Evolutionary conservation across 73 alveolate species (phyloP), one percentile per base, ranked within the genome.

Genomic region (Symbiodinium natans): DNA sequence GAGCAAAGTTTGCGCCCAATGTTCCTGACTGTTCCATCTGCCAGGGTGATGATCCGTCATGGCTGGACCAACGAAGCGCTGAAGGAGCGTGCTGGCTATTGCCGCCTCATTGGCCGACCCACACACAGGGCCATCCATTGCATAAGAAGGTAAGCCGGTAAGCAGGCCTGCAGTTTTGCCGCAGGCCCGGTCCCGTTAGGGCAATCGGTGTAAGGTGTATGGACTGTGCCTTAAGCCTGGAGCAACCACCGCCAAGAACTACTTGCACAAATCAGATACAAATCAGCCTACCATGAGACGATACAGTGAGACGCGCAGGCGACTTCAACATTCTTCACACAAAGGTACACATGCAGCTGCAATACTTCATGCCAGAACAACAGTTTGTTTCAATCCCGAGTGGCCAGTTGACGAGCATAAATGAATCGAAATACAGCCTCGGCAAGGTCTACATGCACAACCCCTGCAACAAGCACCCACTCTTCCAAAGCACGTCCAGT

Each of bases 371-470:
- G n/a, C n/a, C n/a, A n/a, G n/a, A n/a, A n/a, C n/a, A n/a, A n/a
- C n/a, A n/a, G n/a, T n/a, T n/a, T n/a, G n/a, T n/a, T n/a, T 29
- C 29, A 23, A 63, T 25, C 38, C 97, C 82, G n/a, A 41, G 97
- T n/a, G 23, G 48, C 97, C 97, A 90, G 42, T 90, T 90, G 88
- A 90, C 52, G 39, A 73, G 11, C 38, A 89, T 68, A 54, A 90
- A 90, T 41, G 40, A 3, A 21, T 29, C 88, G 48, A 90, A 90
- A 68, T 90, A 29, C 43, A 39, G 33, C 80, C 83, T 82, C n/a
- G 2, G 63, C 83, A 3, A 29, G 59, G 59, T 6, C 59, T 9
- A 46, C 59, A 6, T 46, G 59, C 33, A 56, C 27, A 21, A 56
- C 27, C 75, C 75, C 17, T 56, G 17, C 27, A 21, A 27, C 41